Percentiles rank a stretch among this genome's conserved stretches.
Conservation (phyloP, 495 filamentous ascomycete species). For the Letharia lupina region DNA sequence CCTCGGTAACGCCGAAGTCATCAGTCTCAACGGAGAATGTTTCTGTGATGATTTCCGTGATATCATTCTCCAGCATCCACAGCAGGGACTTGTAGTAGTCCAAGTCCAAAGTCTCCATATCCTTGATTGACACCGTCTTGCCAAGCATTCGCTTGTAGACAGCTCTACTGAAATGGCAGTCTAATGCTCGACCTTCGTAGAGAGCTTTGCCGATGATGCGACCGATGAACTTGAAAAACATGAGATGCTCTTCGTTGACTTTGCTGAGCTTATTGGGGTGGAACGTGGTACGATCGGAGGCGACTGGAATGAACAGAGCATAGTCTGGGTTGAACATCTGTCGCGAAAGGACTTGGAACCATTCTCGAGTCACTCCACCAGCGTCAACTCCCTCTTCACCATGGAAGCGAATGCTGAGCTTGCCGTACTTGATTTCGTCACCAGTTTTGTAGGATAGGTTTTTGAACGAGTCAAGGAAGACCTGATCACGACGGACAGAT, state of each 20-base stretch:
- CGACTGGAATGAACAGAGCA: slow-evolving; percentile 89
- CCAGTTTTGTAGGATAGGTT: slow-evolving; percentile 89
- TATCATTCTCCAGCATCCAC: slow-evolving; percentile 98
- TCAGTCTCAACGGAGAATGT: slow-evolving; percentile 91
- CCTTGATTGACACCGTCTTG: slow-evolving; percentile 91
- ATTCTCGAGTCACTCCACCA: slow-evolving; percentile 95
- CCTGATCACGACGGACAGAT: slow-evolving; percentile 81
- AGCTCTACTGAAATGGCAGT: slow-evolving; percentile 97
- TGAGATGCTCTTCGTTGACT: slow-evolving; percentile 89
- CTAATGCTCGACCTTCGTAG: slow-evolving; percentile 90
- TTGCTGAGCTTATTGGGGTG: slow-evolving; percentile 89
- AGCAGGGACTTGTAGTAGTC: slow-evolving; percentile 99
- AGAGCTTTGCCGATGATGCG: slow-evolving; percentile 97
- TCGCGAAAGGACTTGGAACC: slow-evolving; percentile 94
- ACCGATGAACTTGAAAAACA: slow-evolving; percentile 99
- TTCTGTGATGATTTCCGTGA: slow-evolving; percentile 98
- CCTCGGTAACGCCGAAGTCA: slow-evolving; percentile 80
- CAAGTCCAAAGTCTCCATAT: slow-evolving; percentile 98
- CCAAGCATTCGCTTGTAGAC: slow-evolving; percentile 97
- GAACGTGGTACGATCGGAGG: slow-evolving; percentile 97
- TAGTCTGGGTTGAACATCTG: slow-evolving; percentile 99
- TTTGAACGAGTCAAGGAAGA: slow-evolving; percentile 98
- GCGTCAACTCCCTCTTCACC: slow-evolving; percentile 97
- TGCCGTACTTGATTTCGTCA: slow-evolving; percentile 96
- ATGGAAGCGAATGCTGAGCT: slow-evolving; percentile 94